phyloP scores from a whole-genome alignment of 2,329 filamentous ascomycete genomes.

The Cordyceps cateniannulata region DNA sequence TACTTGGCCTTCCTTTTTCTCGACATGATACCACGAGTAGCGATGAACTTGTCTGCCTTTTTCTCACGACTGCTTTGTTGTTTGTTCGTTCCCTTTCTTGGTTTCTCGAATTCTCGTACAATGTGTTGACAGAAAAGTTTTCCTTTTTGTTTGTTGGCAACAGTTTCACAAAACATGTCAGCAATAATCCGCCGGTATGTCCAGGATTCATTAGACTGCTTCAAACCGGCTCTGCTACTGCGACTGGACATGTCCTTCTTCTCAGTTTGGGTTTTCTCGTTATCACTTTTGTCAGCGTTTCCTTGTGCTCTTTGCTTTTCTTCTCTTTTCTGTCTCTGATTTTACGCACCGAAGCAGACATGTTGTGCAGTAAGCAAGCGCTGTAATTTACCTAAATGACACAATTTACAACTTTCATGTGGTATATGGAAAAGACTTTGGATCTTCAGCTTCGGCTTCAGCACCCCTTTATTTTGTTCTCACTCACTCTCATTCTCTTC shows the following conservation, averaged over 20 bases:
- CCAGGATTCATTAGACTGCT: neutral
- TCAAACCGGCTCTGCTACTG: neutral
- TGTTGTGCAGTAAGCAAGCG: neutral
- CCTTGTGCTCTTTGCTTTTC: neutral
- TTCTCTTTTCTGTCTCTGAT: neutral
- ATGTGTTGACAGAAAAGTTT: neutral
- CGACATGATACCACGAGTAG: conserved; percentile 3
- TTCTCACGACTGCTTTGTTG: neutral
- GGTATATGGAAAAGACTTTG: neutral
- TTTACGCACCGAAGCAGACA: neutral
- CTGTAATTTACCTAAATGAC: neutral
- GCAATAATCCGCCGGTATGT: neutral
- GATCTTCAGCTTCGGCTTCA: neutral
- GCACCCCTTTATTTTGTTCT: neutral
- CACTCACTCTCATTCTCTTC: neutral
- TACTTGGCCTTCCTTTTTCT: neutral
- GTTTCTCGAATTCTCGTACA: neutral
- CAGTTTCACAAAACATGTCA: neutral
- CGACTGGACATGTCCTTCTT: neutral
- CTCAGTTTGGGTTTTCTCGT: neutral
- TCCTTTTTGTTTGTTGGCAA: neutral
- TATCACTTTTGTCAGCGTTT: neutral
- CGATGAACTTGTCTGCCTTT: neutral
- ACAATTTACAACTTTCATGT: neutral
- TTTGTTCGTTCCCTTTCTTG: neutral